These are phyloP conservation scores for Cornus controversa DNA, from an alignment of 148 eudicot species.

Conservation along the genomic window DNA sequence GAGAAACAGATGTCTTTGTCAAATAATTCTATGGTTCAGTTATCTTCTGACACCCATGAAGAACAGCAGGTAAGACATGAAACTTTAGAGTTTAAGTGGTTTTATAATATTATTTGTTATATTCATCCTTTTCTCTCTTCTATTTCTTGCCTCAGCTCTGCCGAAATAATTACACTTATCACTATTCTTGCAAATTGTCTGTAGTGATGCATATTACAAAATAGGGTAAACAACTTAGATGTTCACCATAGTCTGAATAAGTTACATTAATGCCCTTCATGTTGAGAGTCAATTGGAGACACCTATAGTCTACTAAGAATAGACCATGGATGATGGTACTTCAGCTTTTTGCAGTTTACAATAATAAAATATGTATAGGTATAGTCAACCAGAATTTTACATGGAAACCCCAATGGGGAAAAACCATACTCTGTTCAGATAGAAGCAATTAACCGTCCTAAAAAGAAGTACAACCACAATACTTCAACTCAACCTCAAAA, in stretches of 20 bases:
- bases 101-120: background rate
- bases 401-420: too few relatives aligned
- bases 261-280: too few relatives aligned
- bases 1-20: slow-evolving; percentile 9
- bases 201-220: background rate
- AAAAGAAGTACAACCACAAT: too few relatives aligned
- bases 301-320: too few relatives aligned
- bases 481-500: too few relatives aligned
- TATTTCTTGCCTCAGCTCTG: background rate
- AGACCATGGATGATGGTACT: too few relatives aligned
- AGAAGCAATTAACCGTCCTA: too few relatives aligned
- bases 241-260: background rate
- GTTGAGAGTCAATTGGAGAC: too few relatives aligned
- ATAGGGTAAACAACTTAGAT: background rate
- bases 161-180: background rate
- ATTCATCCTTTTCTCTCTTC: background rate
- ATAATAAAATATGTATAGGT: too few relatives aligned
- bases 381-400: too few relatives aligned
- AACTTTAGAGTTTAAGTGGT: background rate
- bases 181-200: background rate
- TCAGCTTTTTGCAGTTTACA: too few relatives aligned
- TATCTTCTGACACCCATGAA: slow-evolving; percentile 23
- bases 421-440: too few relatives aligned
- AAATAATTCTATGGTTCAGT: slow-evolving; percentile 31
- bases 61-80: slow-evolving; percentile 39